Evolutionary conservation across 257 asterid species (phyloP), one percentile per base, ranked within the genome.

Genomic region (Fraxinus excelsior): DNA sequence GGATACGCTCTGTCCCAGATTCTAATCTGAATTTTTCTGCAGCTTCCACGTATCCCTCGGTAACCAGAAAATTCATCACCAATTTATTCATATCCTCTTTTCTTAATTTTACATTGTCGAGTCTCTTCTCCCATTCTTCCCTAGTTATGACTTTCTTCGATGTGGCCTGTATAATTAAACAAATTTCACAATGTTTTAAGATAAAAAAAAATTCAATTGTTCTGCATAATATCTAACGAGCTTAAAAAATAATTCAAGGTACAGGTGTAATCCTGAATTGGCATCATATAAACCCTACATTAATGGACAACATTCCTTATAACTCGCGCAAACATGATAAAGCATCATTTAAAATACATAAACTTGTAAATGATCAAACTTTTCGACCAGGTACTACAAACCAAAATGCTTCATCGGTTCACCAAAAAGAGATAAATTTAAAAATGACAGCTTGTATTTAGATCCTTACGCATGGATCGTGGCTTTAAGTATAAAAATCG

Each of bases 1-100:
- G 92, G 94, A 92, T 93, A 93, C 97, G 96, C 74, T 90, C 93
- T 70, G 96, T 91, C 71, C 97, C 97, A 25, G 97, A 91, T 83
- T 93, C 97, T 79, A 79, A 78, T 73, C 87, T 83, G 88, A 93
- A 90, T 67, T 84, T 91, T 75, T 91, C 96, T 32, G 97, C 97
- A 62, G 91, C 97, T 58, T 93, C 97, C 18, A 91, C 96, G 75
- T 87, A 91, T 72, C 97, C 97, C 88, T 91, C 96, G 0, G 96
- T 91, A 58, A 90, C 97, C 71, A 93, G 86, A 84, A 87, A 93
- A 84, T 91, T 91, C 97, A 93, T 93, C 80, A 91, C 96, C 87
- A 93, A 75, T 78, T 86, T 90, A 84, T 93, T 87, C 96, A 91
- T 93, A 81, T 90, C 93, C 78, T 90, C 93, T 82, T 87, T 93